A percentile compares a stretch with the other conserved stretches of the same genome.
Conservation (phyloP, 495 filamentous ascomycete genomes). For the Tricharina praecox region DNA sequence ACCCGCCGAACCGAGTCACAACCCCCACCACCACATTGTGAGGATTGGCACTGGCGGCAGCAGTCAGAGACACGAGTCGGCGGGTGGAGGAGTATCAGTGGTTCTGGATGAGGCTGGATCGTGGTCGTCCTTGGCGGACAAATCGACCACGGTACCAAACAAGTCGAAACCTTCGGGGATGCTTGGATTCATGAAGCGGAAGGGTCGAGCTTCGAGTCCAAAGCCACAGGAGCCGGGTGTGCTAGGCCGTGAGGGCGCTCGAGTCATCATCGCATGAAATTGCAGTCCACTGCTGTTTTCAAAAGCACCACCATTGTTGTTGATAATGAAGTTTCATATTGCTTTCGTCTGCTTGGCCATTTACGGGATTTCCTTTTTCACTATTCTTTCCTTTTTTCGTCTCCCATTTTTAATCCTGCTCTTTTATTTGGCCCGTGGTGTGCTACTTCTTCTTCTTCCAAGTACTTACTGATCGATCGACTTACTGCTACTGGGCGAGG, state of each 20-base stretch:
- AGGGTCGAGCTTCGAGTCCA: conserved; percentile 75
- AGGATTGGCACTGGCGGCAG: conserved; percentile 13
- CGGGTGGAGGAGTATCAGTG: conserved; percentile 75
- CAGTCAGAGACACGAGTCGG: conserved; percentile 48
- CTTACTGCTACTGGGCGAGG: too few relatives aligned
- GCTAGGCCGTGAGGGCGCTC: conserved; percentile 82
- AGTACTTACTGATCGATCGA: too few relatives aligned
- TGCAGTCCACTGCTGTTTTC: too few relatives aligned
- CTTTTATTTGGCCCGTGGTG: not conserved
- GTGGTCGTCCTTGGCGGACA: conserved; percentile 76
- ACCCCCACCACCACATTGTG: not conserved
- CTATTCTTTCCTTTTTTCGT: conserved; percentile 13
- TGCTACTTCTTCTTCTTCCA: not conserved
- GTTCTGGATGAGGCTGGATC: conserved; percentile 73
- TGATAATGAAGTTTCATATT: not conserved
- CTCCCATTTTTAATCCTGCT: conserved; percentile 14
- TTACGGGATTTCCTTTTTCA: conserved; percentile 6
- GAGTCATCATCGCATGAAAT: conserved; percentile 41
- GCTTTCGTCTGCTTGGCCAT: conserved; percentile 12
- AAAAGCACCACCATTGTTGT: not conserved
- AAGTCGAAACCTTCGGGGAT: conserved; percentile 48
- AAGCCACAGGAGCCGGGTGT: conserved; percentile 90
- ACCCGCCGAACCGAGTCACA: not conserved
- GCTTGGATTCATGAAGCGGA: conserved; percentile 82
- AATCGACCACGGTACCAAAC: conserved; percentile 62